These are phyloP conservation scores for Solanum peruvianum DNA, from an alignment of 257 asterid genomes.

Conservation along the genomic window DNA sequence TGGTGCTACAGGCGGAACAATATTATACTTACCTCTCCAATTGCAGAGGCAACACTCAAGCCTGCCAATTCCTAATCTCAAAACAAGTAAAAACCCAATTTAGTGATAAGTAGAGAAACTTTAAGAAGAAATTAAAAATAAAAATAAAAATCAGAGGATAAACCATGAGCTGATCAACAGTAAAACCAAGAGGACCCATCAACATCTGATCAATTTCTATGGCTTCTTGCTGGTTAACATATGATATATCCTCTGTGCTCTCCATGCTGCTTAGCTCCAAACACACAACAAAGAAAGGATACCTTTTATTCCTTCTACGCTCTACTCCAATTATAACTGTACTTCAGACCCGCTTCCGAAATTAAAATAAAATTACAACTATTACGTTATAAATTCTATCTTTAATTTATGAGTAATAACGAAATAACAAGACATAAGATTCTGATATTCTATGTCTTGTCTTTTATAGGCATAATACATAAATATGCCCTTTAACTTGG, in stretches of 20 bases:
- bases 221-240: conserved; percentile 60
- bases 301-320: neutral
- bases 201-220: conserved; percentile 56
- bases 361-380: too few species aligned
- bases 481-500: too few species aligned
- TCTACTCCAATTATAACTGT: neutral
- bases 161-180: conserved; percentile 73
- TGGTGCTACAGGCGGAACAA: neutral
- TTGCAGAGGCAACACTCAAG: conserved; percentile 20
- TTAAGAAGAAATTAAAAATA: neutral
- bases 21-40: conserved; percentile 14
- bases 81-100: neutral
- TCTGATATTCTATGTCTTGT: too few species aligned
- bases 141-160: neutral
- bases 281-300: neutral
- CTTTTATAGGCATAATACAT: too few species aligned
- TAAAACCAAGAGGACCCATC: conserved; percentile 71
- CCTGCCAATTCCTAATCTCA: conserved; percentile 20
- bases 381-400: neutral
- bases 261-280: conserved; percentile 4
- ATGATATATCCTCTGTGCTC: conserved; percentile 33
- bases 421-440: too few species aligned
- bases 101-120: neutral
- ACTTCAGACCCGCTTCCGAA: too few species aligned
- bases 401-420: neutral